Conservation (phyloP, 1,284 basidiomycete genomes). For the Coniferiporia sulphurascens region DNA sequence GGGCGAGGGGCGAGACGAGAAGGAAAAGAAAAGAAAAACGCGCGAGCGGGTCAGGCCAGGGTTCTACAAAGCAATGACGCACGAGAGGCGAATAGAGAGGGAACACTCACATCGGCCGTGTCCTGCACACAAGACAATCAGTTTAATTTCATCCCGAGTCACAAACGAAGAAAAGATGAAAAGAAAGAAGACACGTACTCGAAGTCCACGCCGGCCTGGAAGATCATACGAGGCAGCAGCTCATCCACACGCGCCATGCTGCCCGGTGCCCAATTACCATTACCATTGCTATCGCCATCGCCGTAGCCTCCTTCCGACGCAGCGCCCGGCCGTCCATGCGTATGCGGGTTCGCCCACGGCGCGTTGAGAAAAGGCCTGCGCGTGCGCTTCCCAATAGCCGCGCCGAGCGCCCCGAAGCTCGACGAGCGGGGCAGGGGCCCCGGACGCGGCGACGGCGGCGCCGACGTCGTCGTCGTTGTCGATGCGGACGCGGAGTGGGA, state of each 20-base stretch:
- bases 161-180: conserved; percentile 3
- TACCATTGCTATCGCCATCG: background rate
- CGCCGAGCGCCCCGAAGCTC: conserved; percentile 37
- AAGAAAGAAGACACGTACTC: conserved; percentile 46
- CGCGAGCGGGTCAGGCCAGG: too few species aligned
- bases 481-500: too few species aligned
- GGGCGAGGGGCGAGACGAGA: background rate
- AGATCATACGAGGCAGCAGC: conserved; percentile 68
- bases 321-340: conserved; percentile 15
- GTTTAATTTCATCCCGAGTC: background rate
- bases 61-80: background rate
- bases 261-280: conserved; percentile 28
- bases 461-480: conserved; percentile 21
- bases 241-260: conserved; percentile 46
- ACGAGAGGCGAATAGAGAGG: background rate
- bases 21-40: too few species aligned
- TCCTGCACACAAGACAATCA: conserved; percentile 39
- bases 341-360: conserved; percentile 24
- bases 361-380: conserved; percentile 23
- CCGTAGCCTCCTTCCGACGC: background rate
- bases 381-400: conserved; percentile 24
- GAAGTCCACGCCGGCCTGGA: conserved; percentile 83
- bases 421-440: conserved; percentile 30
- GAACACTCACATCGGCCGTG: conserved; percentile 70
- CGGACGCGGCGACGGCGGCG: conserved; percentile 25